Percentiles rank a stretch among this genome's conserved stretches.
Conservation (phyloP, 495 filamentous ascomycete genomes). For the Hypoxylon crocopeplum region DNA sequence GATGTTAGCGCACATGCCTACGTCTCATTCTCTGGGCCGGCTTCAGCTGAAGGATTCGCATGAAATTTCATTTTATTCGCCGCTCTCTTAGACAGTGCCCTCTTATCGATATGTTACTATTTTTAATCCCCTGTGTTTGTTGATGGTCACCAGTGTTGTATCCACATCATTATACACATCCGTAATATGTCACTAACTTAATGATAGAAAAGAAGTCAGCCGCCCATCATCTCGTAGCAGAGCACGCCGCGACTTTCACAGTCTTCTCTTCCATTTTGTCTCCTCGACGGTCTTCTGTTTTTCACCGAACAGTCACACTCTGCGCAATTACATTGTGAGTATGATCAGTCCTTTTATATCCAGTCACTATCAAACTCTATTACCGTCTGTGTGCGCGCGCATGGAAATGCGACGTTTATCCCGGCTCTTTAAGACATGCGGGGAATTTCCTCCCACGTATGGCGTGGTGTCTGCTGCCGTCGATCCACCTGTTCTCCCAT, state of each 20-base stretch:
- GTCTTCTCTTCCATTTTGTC: conserved; percentile 1
- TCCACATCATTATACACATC: conserved; percentile 24
- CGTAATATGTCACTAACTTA: conserved; percentile 18
- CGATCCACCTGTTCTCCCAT: conserved; percentile 16
- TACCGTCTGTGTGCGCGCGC: conserved; percentile 2
- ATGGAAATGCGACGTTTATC: conserved; percentile 18
- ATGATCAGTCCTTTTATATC: conserved; percentile 10
- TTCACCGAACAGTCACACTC: not conserved
- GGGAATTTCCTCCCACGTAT: conserved; percentile 24
- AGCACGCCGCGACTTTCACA: not conserved
- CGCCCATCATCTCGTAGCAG: conserved; percentile 10
- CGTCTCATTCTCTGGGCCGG: conserved; percentile 11
- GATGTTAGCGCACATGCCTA: conserved; percentile 1
- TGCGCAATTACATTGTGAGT: conserved; percentile 20
- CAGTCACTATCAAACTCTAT: conserved; percentile 9
- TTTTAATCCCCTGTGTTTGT: too few species aligned
- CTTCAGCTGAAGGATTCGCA: conserved; percentile 37
- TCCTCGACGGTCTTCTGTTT: not conserved
- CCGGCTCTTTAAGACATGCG: conserved; percentile 26
- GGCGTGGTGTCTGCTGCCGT: conserved; percentile 11
- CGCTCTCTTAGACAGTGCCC: not conserved
- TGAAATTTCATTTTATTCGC: conserved; percentile 22
- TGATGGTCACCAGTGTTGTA: conserved; percentile 26
- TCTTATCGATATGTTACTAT: conserved; percentile 34
- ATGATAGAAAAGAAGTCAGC: conserved; percentile 24